These are phyloP conservation scores for Malus orientalis DNA, from an alignment of 306 rosid genomes.

Conservation along the genomic window DNA sequence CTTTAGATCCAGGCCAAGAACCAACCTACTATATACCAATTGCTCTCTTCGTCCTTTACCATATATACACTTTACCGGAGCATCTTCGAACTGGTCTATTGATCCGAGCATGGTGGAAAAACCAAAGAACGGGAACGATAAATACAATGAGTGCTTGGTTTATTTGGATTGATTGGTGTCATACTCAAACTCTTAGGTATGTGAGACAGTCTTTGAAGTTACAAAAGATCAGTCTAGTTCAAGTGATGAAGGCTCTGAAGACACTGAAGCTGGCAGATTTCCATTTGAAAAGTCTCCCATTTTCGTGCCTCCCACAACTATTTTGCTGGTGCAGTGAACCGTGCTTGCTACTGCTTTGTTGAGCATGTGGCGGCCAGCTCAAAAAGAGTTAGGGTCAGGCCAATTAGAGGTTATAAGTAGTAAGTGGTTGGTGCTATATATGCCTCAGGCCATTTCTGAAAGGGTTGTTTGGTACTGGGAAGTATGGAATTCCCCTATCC, in stretches of 20 bases:
- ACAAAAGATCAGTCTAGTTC: conserved; percentile 40
- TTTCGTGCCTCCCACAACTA: conserved; percentile 50
- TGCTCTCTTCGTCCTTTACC: conserved; percentile 16
- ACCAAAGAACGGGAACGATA: conserved; percentile 48
- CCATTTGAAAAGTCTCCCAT: conserved; percentile 48
- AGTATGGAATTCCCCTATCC: conserved; percentile 31
- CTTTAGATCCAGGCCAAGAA: conserved; percentile 15
- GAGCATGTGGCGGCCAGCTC: conserved; percentile 7
- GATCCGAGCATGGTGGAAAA: conserved; percentile 69
- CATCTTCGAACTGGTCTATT: conserved; percentile 31
- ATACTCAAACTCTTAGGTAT: conserved; percentile 34
- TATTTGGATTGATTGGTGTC: conserved; percentile 32
- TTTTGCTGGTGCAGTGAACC: conserved; percentile 42
- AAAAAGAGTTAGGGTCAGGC: conserved; percentile 25
- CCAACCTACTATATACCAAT: conserved; percentile 21
- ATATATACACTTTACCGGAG: conserved; percentile 19
- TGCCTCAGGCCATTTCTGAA: conserved; percentile 50
- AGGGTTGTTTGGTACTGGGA: conserved; percentile 51
- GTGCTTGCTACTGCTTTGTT: conserved; percentile 27
- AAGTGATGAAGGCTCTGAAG: background rate
- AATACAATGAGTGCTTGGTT: conserved; percentile 25
- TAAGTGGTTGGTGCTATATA: conserved; percentile 24
- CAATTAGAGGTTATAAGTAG: conserved; percentile 36
- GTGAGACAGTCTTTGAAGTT: conserved; percentile 37
- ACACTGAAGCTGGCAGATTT: conserved; percentile 24